Base-by-base conservation (phyloP, 352 stramenopile genomes). In the Peronospora farinosa region DNA sequence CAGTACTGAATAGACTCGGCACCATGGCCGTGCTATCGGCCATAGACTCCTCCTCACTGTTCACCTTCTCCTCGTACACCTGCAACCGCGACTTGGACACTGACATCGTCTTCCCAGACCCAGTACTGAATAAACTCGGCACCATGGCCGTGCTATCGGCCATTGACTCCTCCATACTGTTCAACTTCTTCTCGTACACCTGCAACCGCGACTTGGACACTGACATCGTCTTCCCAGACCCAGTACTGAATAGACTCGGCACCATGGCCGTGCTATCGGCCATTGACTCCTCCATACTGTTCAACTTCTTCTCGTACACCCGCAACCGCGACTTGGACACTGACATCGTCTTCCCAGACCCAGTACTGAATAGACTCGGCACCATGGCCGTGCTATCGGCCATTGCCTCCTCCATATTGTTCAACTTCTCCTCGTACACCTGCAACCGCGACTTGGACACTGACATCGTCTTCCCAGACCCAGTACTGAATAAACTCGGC, bases 111-210 rank as follows among this genome's bases (percentile, higher is more conserved):
- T 60, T 60, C 8, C 51, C 57, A 19, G 41, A 59, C 8, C 47
- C 56, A 19, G 56, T 60, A 43, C 55, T 21, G 43, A 59, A 61
- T 17, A 56, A 28, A 52, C 51, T 62, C 40, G 47, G 47, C 30
- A 60, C 36, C 25, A 19, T 25, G 23, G 72, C 42, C 19, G 38
- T 44, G 17, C 52, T 46, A 0, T 63, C 67, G 10, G 13, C 1
- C 12, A 23, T 38, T 47, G 13, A n/a, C 11, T 48, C 40, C n/a
- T 36, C 44, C 21, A 45, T 41, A 15, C 17, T 46, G 15, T n/a
- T 10, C 9, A 48, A 16, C 33, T 58, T 56, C 10, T 31, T 40
- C 13, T 65, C 50, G 23, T 68, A 68, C 11, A 33, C 49, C 3
- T 32, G 41, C 30, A 67, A 21, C 15, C 27, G 45, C 9, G 32